These are phyloP conservation scores for Alternaria sp. DNA, from an alignment of 2,329 filamentous ascomycete genomes.

Conservation along the genomic window DNA sequence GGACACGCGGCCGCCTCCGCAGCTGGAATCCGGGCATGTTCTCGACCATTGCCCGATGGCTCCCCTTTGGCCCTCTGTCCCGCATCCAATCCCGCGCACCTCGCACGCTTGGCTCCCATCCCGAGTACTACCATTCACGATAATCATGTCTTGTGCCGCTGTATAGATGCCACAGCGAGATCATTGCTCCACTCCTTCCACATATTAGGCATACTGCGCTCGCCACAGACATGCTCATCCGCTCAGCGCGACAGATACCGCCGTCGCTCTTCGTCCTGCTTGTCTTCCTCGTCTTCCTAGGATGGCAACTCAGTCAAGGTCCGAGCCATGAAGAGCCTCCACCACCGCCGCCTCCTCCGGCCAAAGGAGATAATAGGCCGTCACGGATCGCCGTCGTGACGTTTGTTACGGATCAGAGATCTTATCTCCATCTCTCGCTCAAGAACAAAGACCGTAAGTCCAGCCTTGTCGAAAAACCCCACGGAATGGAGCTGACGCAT, in stretches of 20 bases:
- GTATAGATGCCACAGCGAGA: conserved; percentile 5
- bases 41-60: conserved; percentile 11
- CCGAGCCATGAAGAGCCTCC: conserved; percentile 21
- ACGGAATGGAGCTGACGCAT: conserved; percentile 5
- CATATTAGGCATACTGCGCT: background rate
- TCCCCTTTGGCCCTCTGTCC: conserved; percentile 17
- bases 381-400: conserved; percentile 45
- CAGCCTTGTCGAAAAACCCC: background rate
- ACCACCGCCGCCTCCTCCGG: conserved; percentile 3
- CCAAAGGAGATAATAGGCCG: conserved; percentile 15
- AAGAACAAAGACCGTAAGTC: conserved; percentile 47
- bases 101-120: conserved; percentile 24
- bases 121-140: conserved; percentile 18
- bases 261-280: conserved; percentile 34
- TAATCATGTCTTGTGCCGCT: conserved; percentile 10
- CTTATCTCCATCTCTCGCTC: conserved; percentile 46
- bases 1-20: background rate
- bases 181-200: background rate
- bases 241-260: conserved; percentile 28
- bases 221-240: conserved; percentile 32
- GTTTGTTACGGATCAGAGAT: conserved; percentile 46
- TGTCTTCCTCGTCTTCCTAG: conserved; percentile 38
- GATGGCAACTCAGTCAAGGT: conserved; percentile 38
- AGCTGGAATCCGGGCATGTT: conserved; percentile 1
- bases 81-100: conserved; percentile 22